These are phyloP conservation scores for Rhododendron ferrugineum DNA, from an alignment of 148 eudicot species.

Conservation along the genomic window DNA sequence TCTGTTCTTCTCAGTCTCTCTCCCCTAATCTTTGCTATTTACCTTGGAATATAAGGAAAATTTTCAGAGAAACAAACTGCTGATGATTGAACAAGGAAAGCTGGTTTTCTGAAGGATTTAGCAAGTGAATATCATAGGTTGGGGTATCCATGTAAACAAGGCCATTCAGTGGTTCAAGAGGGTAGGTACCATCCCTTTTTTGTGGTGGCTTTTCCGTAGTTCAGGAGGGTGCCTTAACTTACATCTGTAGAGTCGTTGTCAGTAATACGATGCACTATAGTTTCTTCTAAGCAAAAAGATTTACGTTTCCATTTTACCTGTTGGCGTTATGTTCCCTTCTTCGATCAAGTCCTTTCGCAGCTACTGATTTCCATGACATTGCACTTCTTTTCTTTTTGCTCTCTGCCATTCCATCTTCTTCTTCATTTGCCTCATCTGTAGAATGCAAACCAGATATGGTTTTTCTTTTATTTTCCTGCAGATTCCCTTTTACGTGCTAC, in stretches of 20 bases:
- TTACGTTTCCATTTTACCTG: neutral
- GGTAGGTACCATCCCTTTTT: neutral
- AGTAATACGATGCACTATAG: neutral
- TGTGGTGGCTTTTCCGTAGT: neutral
- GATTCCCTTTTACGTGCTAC: neutral
- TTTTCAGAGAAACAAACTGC: neutral
- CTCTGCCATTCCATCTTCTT: neutral
- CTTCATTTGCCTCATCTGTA: neutral
- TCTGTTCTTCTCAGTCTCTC: neutral
- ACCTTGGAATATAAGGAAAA: neutral
- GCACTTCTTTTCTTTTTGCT: neutral
- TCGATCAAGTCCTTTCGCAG: neutral
- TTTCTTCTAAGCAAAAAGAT: neutral
- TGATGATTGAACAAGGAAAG: neutral
- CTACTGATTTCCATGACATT: neutral
- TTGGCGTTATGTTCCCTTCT: neutral
- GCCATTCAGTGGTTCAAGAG: neutral
- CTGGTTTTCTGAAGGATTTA: neutral
- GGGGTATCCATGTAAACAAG: neutral
- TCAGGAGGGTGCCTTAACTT: neutral
- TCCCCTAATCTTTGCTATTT: neutral
- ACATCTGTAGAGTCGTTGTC: neutral
- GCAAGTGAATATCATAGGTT: neutral
- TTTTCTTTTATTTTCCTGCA: neutral
- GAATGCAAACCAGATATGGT: neutral